phyloP scores from a whole-genome alignment of 768 basidiomycete genomes.

The Auriscalpium orientale region DNA sequence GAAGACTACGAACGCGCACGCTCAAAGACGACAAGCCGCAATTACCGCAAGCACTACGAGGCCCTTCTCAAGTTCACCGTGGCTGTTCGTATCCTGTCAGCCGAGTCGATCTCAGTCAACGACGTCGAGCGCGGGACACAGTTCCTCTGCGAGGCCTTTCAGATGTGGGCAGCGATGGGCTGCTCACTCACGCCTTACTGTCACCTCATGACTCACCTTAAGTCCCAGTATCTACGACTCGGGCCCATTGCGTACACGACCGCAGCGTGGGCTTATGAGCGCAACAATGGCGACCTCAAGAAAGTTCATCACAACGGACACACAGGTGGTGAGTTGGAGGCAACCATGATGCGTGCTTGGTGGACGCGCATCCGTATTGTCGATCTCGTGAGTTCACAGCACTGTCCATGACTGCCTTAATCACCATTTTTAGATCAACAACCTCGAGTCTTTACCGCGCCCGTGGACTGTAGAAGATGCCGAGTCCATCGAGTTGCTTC shows the following conservation, averaged over 20 bases:
- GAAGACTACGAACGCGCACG: neutral
- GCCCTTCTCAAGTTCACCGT: neutral
- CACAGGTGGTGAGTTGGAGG: constrained; percentile 17
- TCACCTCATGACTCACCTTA: constrained; percentile 12
- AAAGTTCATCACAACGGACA: constrained; percentile 17
- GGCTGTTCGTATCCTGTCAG: neutral
- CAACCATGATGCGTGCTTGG: constrained; percentile 18
- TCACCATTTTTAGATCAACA: neutral
- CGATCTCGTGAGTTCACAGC: constrained; percentile 6
- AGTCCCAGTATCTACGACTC: constrained; percentile 5
- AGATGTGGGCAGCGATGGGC: constrained; percentile 13
- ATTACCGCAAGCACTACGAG: neutral
- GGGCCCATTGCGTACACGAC: constrained; percentile 7
- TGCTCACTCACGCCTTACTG: constrained; percentile 17
- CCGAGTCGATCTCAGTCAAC: neutral
- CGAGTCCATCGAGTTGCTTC: neutral
- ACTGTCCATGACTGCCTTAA: no score
- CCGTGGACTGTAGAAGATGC: neutral
- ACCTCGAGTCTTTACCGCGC: neutral
- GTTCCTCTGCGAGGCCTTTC: constrained; percentile 3
- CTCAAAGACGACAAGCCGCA: neutral
- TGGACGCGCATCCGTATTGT: constrained; percentile 11
- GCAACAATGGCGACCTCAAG: constrained; percentile 15
- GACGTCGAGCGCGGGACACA: neutral
- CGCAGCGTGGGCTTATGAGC: constrained; percentile 16